Conservation (phyloP, 2,329 filamentous ascomycete species). For the Endoconidiophora polonica region DNA sequence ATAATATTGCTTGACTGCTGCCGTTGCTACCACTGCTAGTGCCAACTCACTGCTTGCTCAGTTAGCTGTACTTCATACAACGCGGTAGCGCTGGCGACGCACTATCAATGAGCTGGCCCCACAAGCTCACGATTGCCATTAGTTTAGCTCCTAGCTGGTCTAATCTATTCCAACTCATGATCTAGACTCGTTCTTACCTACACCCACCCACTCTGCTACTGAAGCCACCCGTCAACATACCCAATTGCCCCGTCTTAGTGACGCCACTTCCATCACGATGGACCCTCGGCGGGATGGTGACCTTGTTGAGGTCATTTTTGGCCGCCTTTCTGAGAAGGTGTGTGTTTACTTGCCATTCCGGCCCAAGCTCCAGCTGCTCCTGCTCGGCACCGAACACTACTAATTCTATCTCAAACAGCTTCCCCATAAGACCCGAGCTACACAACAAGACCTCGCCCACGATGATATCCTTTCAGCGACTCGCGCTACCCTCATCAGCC, state of each 20-base stretch:
- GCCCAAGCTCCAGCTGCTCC: conserved; percentile 13
- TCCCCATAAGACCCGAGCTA: conserved; percentile 44
- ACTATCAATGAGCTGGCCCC: too few relatives aligned
- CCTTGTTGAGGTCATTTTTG: conserved; percentile 40
- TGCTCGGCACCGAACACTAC: not conserved
- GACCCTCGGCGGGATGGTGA: conserved; percentile 28
- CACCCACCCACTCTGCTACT: too few relatives aligned
- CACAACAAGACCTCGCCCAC: conserved; percentile 37
- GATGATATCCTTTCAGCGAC: conserved; percentile 46
- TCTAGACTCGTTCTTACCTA: too few relatives aligned
- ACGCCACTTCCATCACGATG: conserved; percentile 5
- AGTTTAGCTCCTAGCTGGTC: too few relatives aligned
- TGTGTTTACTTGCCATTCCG: conserved; percentile 11
- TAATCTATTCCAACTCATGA: too few relatives aligned
- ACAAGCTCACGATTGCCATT: too few relatives aligned
- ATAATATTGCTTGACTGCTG: not conserved
- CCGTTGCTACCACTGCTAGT: too few relatives aligned
- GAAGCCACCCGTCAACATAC: not conserved
- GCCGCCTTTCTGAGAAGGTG: conserved; percentile 43
- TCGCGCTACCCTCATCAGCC: conserved; percentile 41
- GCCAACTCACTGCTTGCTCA: too few relatives aligned
- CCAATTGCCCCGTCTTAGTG: not conserved
- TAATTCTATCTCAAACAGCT: conserved; percentile 26
- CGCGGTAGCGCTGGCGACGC: too few relatives aligned
- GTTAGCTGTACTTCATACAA: too few relatives aligned